Conservation (phyloP, 208 protist genomes). For the Leishmania mexicana region DNA sequence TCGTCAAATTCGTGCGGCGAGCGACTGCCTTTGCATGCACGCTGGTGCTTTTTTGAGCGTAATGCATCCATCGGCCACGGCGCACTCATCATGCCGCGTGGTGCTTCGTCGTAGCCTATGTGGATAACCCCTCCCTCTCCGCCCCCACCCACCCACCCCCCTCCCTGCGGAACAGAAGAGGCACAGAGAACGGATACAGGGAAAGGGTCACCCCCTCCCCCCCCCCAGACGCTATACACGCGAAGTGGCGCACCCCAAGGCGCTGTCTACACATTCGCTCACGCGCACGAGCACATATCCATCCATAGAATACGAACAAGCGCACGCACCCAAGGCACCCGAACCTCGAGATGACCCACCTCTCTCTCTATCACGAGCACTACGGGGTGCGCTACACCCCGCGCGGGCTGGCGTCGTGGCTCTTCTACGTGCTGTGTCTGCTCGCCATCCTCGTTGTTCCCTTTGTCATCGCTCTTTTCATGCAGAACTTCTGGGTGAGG, state of each 20-base stretch:
- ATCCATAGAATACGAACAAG: not conserved
- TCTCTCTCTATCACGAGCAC: conserved; percentile 69
- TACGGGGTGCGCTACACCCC: conserved; percentile 75
- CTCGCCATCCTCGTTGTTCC: conserved; percentile 58
- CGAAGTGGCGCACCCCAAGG: not conserved
- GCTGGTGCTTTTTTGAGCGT: not conserved
- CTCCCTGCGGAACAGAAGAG: not conserved
- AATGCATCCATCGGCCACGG: not conserved
- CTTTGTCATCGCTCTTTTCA: conserved; percentile 63
- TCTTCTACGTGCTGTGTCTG: conserved; percentile 69
- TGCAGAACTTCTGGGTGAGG: conserved; percentile 82
- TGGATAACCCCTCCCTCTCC: not conserved
- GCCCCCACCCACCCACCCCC: not conserved
- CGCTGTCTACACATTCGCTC: not conserved
- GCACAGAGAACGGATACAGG: not conserved
- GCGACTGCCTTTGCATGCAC: not conserved
- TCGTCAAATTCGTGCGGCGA: not conserved
- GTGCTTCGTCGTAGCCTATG: not conserved
- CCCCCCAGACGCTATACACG: not conserved
- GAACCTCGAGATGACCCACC: conserved; percentile 9
- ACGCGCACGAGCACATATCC: not conserved
- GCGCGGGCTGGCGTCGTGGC: conserved; percentile 52
- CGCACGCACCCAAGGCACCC: not conserved
- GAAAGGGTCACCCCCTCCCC: not conserved
- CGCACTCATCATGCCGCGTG: not conserved